A percentile compares a stretch with the other conserved stretches of the same genome.
These are phyloP conservation scores for Xylaria acuta DNA, from an alignment of 495 filamentous ascomycete genomes.

Conservation along the genomic window DNA sequence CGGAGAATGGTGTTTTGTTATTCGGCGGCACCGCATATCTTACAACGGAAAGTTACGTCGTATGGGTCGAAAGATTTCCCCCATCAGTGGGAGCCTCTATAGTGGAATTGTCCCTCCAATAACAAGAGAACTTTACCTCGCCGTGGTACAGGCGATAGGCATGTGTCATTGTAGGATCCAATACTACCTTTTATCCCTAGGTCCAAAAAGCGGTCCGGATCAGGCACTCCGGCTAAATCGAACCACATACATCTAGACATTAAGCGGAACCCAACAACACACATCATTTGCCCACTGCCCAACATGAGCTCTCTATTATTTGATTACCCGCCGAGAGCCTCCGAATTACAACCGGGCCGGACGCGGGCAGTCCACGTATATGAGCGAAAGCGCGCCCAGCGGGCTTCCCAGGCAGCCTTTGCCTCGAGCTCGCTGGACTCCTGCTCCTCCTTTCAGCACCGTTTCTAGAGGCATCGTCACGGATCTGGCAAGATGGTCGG, in stretches of 20 bases:
- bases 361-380: slow-evolving; percentile 10
- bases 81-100: not conserved
- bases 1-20: not conserved
- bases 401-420: not conserved
- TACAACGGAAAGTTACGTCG: not conserved
- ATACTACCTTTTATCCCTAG: slow-evolving; percentile 22
- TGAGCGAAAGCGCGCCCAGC: slow-evolving; percentile 5
- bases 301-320: slow-evolving; percentile 15
- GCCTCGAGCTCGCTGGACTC: slow-evolving; percentile 4
- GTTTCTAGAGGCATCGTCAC: not conserved
- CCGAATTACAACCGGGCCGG: slow-evolving; percentile 17
- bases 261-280: slow-evolving; percentile 18
- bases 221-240: slow-evolving; percentile 26
- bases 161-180: slow-evolving; percentile 5
- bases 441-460: not conserved
- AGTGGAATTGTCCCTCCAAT: slow-evolving; percentile 18
- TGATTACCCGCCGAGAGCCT: slow-evolving; percentile 26
- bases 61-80: not conserved
- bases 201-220: slow-evolving; percentile 12
- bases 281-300: slow-evolving; percentile 14
- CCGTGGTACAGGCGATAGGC: not conserved
- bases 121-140: not conserved
- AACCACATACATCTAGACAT: slow-evolving; percentile 20
- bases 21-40: not conserved
- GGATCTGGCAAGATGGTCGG: slow-evolving; percentile 46